Percentiles rank a stretch among this genome's conserved stretches.
Conservation (phyloP, 176 grass and related monocot species). For the Rhynchospora tenuis region DNA sequence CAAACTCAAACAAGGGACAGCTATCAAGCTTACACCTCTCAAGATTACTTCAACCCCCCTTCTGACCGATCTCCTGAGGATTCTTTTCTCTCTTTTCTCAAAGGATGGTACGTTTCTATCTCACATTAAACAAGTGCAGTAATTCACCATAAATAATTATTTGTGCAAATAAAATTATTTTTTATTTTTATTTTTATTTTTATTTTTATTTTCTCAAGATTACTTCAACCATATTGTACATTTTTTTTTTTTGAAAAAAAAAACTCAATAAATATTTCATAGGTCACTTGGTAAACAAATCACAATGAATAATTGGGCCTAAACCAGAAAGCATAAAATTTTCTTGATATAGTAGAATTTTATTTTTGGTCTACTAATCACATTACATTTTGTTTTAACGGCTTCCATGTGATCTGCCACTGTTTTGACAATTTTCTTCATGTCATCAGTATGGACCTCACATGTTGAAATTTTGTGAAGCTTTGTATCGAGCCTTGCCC, state of each 20-base stretch:
- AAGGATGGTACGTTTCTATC: conserved; percentile 20
- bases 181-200: too few relatives aligned
- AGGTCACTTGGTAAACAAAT: too few relatives aligned
- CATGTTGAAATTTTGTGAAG: background rate
- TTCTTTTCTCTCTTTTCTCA: conserved; percentile 21
- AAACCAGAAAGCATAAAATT: too few relatives aligned
- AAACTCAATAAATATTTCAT: too few relatives aligned
- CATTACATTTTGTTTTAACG: too few relatives aligned
- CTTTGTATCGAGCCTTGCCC: background rate
- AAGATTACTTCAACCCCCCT: background rate
- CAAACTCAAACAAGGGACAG: background rate
- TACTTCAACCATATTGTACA: too few relatives aligned
- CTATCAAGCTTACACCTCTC: conserved; percentile 19
- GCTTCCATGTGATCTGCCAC: background rate
- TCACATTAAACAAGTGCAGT: background rate
- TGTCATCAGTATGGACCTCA: background rate
- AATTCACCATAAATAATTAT: background rate
- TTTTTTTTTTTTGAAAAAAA: too few relatives aligned
- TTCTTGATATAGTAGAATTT: background rate
- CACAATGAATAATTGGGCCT: too few relatives aligned
- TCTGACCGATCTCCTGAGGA: conserved; percentile 2
- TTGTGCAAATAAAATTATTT: background rate
- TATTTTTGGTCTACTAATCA: background rate
- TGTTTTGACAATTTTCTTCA: background rate
- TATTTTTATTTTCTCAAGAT: too few relatives aligned